Percentiles rank a stretch among this genome's conserved stretches.
phyloP scores from a whole-genome alignment of 495 filamentous ascomycete genomes.

The Neurospora sp. region DNA sequence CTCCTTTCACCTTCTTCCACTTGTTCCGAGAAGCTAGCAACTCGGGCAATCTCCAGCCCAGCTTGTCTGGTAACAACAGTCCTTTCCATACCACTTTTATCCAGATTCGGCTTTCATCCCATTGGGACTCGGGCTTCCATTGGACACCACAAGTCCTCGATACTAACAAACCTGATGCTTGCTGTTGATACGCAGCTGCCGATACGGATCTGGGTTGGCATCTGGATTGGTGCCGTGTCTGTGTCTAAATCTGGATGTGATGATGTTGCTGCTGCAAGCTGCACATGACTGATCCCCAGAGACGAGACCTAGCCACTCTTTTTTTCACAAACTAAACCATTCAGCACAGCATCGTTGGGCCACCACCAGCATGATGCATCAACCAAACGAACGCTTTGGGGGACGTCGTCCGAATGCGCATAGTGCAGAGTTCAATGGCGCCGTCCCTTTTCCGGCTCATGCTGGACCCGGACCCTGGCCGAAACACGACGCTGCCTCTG shows the following conservation, averaged over 20 bases:
- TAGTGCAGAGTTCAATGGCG: not conserved
- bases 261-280: not conserved
- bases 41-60: not conserved
- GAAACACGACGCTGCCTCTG: conserved; percentile 17
- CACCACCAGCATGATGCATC: not conserved
- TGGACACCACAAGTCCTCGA: not conserved
- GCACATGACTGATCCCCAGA: not conserved
- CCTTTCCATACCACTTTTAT: not conserved
- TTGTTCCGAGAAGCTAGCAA: not conserved
- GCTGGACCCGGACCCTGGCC: conserved; percentile 15
- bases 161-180: not conserved
- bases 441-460: conserved; percentile 2
- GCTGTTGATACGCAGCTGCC: not conserved
- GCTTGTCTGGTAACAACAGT: not conserved
- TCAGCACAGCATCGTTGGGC: not conserved
- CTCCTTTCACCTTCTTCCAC: not conserved
- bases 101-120: not conserved
- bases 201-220: not conserved
- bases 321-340: not conserved
- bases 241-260: not conserved
- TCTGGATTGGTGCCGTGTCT: not conserved
- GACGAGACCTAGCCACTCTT: not conserved
- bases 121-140: not conserved
- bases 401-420: not conserved
- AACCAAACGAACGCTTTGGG: not conserved